phyloP scores from a whole-genome alignment of 106 monocot species.

The Amphibolis antarctica region DNA sequence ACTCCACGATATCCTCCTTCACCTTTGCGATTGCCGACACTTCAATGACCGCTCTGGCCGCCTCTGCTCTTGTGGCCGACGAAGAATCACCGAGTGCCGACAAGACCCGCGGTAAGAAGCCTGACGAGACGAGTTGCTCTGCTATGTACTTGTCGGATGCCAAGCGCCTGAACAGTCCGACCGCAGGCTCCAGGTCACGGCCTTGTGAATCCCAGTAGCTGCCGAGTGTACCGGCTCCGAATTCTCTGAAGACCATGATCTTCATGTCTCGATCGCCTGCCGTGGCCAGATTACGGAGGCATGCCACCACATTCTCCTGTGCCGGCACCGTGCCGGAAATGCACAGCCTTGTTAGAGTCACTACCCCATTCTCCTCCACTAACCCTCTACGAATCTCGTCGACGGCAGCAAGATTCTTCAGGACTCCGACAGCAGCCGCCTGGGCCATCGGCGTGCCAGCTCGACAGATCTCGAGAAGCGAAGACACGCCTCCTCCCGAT shows the following conservation, averaged over 20 bases:
- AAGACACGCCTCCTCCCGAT: conserved; percentile 38
- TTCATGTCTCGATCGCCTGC: conserved; percentile 26
- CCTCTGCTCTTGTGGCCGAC: conserved; percentile 32
- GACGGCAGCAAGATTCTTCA: conserved; percentile 53
- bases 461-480: conserved; percentile 50
- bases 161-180: conserved; percentile 41
- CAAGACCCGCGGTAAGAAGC: conserved; percentile 28
- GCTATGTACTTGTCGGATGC: conserved; percentile 37
- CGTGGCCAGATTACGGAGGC: conserved; percentile 48
- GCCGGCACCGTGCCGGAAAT: conserved; percentile 43
- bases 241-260: conserved; percentile 35
- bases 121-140: conserved; percentile 25
- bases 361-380: conserved; percentile 37
- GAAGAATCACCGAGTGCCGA: conserved; percentile 20
- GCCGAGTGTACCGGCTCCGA: conserved; percentile 36
- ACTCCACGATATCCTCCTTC: conserved; percentile 30
- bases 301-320: conserved; percentile 43
- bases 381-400: conserved; percentile 37
- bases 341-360: conserved; percentile 28
- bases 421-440: conserved; percentile 50
- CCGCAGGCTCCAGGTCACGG: conserved; percentile 38
- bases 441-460: conserved; percentile 52
- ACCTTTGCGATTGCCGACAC: conserved; percentile 12
- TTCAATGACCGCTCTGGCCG: conserved; percentile 30
- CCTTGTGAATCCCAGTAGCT: conserved; percentile 31